Evolutionary conservation across 2,329 filamentous ascomycete genomes (phyloP), one percentile per base, ranked within the genome.

Genomic region (Colletotrichum sansevieriae): DNA sequence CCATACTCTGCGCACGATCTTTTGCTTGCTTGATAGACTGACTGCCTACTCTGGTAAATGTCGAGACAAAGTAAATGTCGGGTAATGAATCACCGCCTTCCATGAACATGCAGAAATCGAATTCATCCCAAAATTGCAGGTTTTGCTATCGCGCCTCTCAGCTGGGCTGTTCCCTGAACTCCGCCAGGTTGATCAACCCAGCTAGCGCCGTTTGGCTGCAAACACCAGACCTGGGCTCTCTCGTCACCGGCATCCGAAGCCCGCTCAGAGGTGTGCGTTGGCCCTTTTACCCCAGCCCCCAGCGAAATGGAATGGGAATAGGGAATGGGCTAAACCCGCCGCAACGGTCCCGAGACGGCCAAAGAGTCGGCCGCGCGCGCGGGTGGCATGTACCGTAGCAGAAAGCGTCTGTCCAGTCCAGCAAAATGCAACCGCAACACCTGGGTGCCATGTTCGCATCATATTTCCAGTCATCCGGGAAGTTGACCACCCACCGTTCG

Each of bases 291-390:
- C 6, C 33, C 22, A 22, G 22, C 15, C 41, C 6, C 33, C 2
- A 2, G 22, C 15, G 25, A 25, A 33, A 33, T 22, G 29, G 13
- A 20, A 55, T 37, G 35, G 54, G 10, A n/a, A 55, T 37, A 37
- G 37, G n/a, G 25, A 18, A 41, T 37, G 54, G 37, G 37, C 54
- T 33, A 55, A 35, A 9, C 52, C 51, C 43, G 47, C 22, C 43
- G 47, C 22, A 44, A 35, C 64, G 65, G 65, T 68, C 61, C 65
- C 65, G 65, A 68, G 46, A 51, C 65, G 65, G 65, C 63, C 13
- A 68, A 54, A 44, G n/a, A 64, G 39, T 43, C 44, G 35, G 15
- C 63, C 46, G 55, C 29, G 37, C 37, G 54, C 37, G 54, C 54
- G 59, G 47, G 37, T 37, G 56, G 43, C n/a, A 29, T 13, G n/a